phyloP scores from a whole-genome alignment of 179 eudicot species.

The Beta corolliflora region DNA sequence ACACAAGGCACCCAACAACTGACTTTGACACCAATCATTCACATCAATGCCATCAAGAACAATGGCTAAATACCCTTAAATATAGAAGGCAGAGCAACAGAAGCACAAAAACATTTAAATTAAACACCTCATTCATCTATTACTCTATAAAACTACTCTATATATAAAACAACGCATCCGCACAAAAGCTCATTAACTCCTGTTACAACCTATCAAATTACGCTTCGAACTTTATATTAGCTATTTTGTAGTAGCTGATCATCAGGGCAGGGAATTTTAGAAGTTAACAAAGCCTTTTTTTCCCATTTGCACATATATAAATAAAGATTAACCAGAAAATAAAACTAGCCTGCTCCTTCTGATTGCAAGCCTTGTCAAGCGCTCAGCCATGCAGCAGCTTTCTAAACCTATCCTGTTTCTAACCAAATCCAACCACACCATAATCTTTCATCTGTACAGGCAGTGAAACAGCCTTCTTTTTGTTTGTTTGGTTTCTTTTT shows the following conservation, averaged over 20 bases:
- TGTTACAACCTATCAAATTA: conserved; percentile 30
- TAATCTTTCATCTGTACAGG: conserved; percentile 28
- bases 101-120: not conserved
- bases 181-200: conserved; percentile 20
- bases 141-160: not conserved
- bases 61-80: not conserved
- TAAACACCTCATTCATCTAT: not conserved
- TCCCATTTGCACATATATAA: conserved; percentile 18
- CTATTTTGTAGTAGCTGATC: conserved; percentile 18
- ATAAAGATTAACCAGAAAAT: not conserved
- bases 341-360: conserved; percentile 8
- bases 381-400: conserved; percentile 17
- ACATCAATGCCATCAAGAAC: too few relatives aligned
- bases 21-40: too few relatives aligned
- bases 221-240: conserved; percentile 18
- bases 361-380: conserved; percentile 17
- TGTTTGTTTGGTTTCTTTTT: not conserved
- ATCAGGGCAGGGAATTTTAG: conserved; percentile 19
- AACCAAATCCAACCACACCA: conserved; percentile 24
- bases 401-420: conserved; percentile 29
- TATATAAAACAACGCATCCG: conserved; percentile 1
- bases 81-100: not conserved
- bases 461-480: conserved; percentile 6
- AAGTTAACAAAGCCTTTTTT: conserved; percentile 9
- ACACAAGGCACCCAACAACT: too few relatives aligned